Evolutionary conservation across 106 monocot genomes (phyloP), one percentile per base, ranked within the genome.

Genomic region (Agapanthus africanus): DNA sequence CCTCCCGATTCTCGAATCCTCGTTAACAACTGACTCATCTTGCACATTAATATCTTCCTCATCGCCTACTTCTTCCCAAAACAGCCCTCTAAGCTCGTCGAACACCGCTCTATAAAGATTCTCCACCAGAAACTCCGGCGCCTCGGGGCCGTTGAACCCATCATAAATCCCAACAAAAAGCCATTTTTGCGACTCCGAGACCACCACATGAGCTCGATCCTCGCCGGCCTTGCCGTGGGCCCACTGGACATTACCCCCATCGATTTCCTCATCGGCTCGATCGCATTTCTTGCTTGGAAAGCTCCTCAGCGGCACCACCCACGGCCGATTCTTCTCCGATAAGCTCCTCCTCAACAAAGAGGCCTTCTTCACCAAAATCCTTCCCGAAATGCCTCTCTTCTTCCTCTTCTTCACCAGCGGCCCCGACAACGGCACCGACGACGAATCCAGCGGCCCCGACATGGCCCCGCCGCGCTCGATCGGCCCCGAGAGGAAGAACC

Each of bases 161-260:
- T 94, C 94, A 67, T 94, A 94, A 74, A 94, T 94, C 8, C 94
- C 94, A 71, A 94, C 90, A 72, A 90, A 94, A 37, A 94, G 75
- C 94, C 94, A 94, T 44, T 80, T 66, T 30, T 90, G 80, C 56
- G 87, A 82, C 77, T 94, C 94, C 22, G 90, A 87, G 19, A 94
- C 78, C 40, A 90, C 94, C n/a, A 90, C 87, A 69, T 94, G 94
- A 40, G 83, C 77, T 8, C 87, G 73, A 38, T 94, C 94, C 80
- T 94, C 94, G 0, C 90, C n/a, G n/a, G n/a, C n/a, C n/a, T n/a
- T n/a, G n/a, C n/a, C n/a, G n/a, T n/a, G n/a, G n/a, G n/a, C n/a
- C 93, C 93, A 93, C 76, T 90, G 82, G 38, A 93, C 70, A 35
- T 60, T 57, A 8, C 22, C 65, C 38, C 36, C 66, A 26, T 37